phyloP scores from a whole-genome alignment of 75 land plant species.

The Cryptomeria japonica region DNA sequence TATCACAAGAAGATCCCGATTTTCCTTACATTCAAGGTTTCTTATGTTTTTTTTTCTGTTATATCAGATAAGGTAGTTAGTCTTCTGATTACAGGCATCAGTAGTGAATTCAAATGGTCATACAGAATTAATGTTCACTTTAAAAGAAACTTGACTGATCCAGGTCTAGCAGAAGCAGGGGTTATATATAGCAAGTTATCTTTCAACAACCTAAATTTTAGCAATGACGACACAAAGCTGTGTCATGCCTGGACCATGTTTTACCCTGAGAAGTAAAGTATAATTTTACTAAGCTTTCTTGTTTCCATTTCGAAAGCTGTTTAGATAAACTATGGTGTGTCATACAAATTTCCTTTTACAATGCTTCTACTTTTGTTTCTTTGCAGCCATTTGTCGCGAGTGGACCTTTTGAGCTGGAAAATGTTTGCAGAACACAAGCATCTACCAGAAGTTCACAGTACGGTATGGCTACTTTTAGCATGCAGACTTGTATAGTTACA shows the following conservation, averaged over 20 bases:
- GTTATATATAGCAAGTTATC: conserved; percentile 64
- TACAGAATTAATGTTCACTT: neutral
- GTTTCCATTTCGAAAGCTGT: neutral
- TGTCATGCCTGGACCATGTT: conserved; percentile 22
- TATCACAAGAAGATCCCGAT: conserved; percentile 53
- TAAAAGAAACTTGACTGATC: neutral
- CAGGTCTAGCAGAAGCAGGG: conserved; percentile 88
- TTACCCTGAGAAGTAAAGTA: conserved; percentile 60
- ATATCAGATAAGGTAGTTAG: neutral
- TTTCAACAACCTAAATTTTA: neutral
- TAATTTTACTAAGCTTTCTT: neutral
- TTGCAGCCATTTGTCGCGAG: conserved; percentile 54
- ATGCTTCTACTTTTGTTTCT: neutral
- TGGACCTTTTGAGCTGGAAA: conserved; percentile 68
- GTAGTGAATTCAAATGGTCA: neutral
- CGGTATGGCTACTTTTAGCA: conserved; percentile 39
- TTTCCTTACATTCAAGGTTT: conserved; percentile 70
- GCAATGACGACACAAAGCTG: neutral
- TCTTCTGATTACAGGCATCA: neutral
- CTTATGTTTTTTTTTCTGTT: neutral
- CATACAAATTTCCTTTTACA: neutral
- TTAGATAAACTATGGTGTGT: neutral
- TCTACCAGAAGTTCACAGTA: conserved; percentile 18
- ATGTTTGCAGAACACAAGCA: conserved; percentile 49
- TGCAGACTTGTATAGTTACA: neutral